Base-by-base conservation (phyloP, 108 stramenopile genomes). In the Nitzschia sp. region DNA sequence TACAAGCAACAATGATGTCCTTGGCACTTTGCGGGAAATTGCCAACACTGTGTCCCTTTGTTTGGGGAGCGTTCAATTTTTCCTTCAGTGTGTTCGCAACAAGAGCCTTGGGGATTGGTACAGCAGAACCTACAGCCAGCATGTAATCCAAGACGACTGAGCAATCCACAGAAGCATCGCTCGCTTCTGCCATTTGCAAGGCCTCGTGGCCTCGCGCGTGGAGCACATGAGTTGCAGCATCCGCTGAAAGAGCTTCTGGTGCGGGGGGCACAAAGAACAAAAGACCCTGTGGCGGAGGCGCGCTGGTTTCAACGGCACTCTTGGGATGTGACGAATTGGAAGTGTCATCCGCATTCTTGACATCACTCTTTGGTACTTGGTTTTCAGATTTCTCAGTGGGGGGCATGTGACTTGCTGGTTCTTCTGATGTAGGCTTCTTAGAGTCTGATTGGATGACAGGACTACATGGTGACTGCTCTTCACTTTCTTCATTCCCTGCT, bases 101-200 rank as follows among this genome's bases (percentile, higher is more conserved):
- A 12, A 82, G 37, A 3, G 82, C 65, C 70, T 87, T 83, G 0
- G 88, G 82, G 61, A 90, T 85, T 8, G 91, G 88, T 22, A 90
- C 79, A 20, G 88, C 83, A 26, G 71, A 37, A 19, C 83, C 86
- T 38, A 86, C 77, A 37, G 81, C 67, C 6, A 79, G 37, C 8
- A 92, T 56, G 48, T 77, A 79, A 41, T 76, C 72, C 15, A 81
- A 24, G 0, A 75, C 24, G 15, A 51, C 41, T 9, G 53, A 51
- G n/a, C 29, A 48, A 24, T 67, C 73, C n/a, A 19, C 10, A 0
- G 39, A 38, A 10, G 39, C 50, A 20, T 59, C 67, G 25, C 50
- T 46, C 11, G 62, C 53, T 37, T 51, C 62, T 10, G 78, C 63
- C 19, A 70, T 55, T 25, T 53, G 51, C 7, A 68, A 60, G 21